Conservation (phyloP, 345 rosid genomes). For the Passiflora organensis region DNA sequence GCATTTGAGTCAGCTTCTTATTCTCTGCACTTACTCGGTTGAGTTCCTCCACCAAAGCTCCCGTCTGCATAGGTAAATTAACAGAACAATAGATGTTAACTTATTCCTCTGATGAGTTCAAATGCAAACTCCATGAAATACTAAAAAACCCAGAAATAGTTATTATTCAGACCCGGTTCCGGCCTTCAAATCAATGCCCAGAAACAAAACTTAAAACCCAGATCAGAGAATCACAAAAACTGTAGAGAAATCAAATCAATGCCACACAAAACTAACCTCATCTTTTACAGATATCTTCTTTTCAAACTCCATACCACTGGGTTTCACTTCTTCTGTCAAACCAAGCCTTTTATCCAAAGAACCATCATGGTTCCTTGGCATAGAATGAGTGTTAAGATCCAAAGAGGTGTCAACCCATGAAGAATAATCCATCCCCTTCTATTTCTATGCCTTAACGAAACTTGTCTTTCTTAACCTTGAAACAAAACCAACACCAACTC, state of each 20-base stretch:
- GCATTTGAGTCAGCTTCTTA: slow-evolving; percentile 77
- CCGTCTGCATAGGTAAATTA: slow-evolving; percentile 22
- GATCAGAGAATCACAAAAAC: no score
- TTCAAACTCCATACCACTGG: slow-evolving; percentile 31
- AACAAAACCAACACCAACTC: not conserved
- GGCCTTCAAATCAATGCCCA: no score
- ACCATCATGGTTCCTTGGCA: not conserved
- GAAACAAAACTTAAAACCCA: no score
- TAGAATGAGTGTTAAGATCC: slow-evolving; percentile 21
- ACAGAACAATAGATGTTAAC: not conserved
- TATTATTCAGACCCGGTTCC: no score
- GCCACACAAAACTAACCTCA: slow-evolving; percentile 27
- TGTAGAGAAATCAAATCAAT: no score
- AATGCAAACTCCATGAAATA: no score
- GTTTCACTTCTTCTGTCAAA: slow-evolving; percentile 10
- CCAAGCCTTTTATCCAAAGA: not conserved
- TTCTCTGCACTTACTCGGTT: slow-evolving; percentile 75
- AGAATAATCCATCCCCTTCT: slow-evolving; percentile 15
- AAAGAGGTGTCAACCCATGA: slow-evolving; percentile 25
- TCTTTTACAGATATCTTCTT: slow-evolving; percentile 30
- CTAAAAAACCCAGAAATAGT: no score
- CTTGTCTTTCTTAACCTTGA: not conserved
- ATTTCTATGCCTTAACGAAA: not conserved
- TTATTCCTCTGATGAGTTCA: no score
- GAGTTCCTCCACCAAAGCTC: slow-evolving; percentile 66